Evolutionary conservation across 768 basidiomycete genomes (phyloP).

Genomic region (Tricholoma flavovirens): DNA sequence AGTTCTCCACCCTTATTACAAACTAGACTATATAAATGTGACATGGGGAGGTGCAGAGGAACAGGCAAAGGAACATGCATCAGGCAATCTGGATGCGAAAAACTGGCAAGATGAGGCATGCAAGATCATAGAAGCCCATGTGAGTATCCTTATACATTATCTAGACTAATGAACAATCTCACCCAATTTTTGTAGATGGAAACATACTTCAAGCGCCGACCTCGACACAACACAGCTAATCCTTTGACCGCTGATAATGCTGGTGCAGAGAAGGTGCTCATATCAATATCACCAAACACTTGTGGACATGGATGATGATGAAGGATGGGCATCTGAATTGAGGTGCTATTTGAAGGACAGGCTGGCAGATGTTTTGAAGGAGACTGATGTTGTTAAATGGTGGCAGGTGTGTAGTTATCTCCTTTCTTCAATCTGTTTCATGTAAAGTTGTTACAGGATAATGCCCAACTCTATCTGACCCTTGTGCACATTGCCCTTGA

Average conservation of each 20-base stretch:
- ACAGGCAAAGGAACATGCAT: conserved; percentile 11
- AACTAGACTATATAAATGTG: conserved; percentile 20
- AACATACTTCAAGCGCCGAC: conserved; percentile 6
- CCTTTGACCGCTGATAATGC: neutral
- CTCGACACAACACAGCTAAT: neutral
- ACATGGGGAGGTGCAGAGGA: conserved; percentile 23
- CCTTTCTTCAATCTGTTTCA: neutral
- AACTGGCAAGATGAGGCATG: conserved; percentile 18
- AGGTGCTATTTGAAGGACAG: neutral
- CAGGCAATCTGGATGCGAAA: conserved; percentile 14
- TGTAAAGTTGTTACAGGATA: neutral
- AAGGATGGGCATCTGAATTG: neutral
- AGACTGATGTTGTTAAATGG: conserved; percentile 1
- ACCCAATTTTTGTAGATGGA: conserved; percentile 3
- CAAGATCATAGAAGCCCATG: conserved; percentile 10
- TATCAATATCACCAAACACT: neutral
- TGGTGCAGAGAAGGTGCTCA: no score
- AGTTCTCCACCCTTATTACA: conserved; percentile 28
- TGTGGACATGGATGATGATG: neutral
- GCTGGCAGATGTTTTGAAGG: neutral
- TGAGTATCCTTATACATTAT: neutral
- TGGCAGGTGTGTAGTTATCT: neutral
- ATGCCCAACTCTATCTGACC: neutral
- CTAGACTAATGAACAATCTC: no score
- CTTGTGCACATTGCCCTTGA: neutral